Percentiles rank a stretch among this genome's conserved stretches.
phyloP scores from a whole-genome alignment of 2,329 filamentous ascomycete genomes.

The Colletotrichum sp. region DNA sequence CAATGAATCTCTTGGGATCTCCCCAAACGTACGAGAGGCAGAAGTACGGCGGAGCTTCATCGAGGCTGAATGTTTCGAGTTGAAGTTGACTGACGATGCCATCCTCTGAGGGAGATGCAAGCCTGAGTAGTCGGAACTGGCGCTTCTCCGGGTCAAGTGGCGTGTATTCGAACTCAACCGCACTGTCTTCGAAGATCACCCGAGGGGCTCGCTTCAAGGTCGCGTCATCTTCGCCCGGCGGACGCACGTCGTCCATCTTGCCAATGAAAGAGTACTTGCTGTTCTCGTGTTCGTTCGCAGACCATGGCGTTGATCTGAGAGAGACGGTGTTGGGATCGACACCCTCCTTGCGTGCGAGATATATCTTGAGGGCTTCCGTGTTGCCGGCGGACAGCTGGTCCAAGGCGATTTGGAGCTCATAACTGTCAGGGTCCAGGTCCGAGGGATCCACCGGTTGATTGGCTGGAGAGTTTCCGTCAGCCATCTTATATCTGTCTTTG shows the following conservation, averaged over 20 bases:
- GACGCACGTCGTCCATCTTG: not conserved
- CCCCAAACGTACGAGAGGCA: constrained; percentile 14
- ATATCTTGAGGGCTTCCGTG: not conserved
- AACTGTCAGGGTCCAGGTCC: not conserved
- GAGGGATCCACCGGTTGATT: not conserved
- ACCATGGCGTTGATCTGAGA: not conserved
- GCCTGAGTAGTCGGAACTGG: not conserved
- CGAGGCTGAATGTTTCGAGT: not conserved
- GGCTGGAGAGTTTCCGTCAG: not conserved
- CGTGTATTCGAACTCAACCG: not conserved
- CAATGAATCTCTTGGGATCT: not conserved
- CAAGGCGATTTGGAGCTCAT: constrained; percentile 1
- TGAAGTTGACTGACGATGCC: not conserved
- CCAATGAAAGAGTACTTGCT: not conserved
- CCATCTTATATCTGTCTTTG: not conserved
- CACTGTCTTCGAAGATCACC: not conserved
- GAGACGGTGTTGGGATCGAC: not conserved
- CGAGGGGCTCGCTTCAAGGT: not conserved
- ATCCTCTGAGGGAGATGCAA: not conserved
- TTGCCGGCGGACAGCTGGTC: constrained; percentile 3
- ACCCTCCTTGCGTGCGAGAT: not conserved
- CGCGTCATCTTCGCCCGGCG: not conserved
- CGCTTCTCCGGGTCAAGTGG: not conserved
- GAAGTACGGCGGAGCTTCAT: not conserved
- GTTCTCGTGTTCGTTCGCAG: not conserved